Percentiles rank a stretch among this genome's conserved stretches.
Conservation (phyloP, 2,329 filamentous ascomycete genomes). For the Geosmithia flava region DNA sequence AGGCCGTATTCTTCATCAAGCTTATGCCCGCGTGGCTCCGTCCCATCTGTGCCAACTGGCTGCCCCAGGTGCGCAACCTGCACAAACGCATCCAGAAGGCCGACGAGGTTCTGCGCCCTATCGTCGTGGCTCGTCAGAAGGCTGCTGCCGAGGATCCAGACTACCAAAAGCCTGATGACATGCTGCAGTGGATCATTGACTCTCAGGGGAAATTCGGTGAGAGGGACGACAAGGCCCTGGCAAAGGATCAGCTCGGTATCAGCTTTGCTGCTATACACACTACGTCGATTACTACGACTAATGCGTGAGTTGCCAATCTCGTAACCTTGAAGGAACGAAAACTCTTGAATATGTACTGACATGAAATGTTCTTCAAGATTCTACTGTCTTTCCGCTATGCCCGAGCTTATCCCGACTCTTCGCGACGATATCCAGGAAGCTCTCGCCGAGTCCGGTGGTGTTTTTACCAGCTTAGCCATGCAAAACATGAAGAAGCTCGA, state of each 20-base stretch:
- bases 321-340: too few relatives aligned
- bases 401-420: conserved; percentile 35
- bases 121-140: conserved; percentile 17
- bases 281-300: conserved; percentile 31
- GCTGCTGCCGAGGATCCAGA: conserved; percentile 5
- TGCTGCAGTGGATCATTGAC: conserved; percentile 33
- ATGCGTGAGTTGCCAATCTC: conserved; percentile 16
- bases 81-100: conserved; percentile 16
- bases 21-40: conserved; percentile 17
- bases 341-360: too few relatives aligned
- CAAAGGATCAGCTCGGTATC: conserved; percentile 27
- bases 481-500: conserved; percentile 25
- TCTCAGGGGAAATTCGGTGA: conserved; percentile 18
- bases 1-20: conserved; percentile 16
- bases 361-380: conserved; percentile 23
- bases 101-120: conserved; percentile 19
- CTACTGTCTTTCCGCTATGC: conserved; percentile 36
- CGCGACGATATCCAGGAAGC: conserved; percentile 34
- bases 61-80: conserved; percentile 21
- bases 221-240: conserved; percentile 19
- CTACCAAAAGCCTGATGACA: conserved; percentile 26
- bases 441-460: conserved; percentile 18
- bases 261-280: conserved; percentile 40
- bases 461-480: conserved; percentile 20
- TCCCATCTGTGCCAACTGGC: conserved; percentile 14